Base-by-base conservation (phyloP, 202 grass and related monocot species). In the Miscanthus sacchariflorus region DNA sequence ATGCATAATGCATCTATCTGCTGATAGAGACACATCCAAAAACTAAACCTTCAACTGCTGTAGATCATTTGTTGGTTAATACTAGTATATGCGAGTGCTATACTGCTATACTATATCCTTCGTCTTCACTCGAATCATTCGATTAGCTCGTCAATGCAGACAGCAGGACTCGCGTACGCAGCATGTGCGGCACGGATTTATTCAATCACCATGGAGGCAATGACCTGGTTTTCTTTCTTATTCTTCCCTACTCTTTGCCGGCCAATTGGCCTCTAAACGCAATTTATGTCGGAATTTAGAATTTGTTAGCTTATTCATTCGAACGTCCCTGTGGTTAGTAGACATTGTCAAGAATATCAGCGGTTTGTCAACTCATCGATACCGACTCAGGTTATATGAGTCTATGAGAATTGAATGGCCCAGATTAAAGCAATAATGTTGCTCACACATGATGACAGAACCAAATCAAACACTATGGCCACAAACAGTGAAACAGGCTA, bases 111-210 rank as follows among this genome's bases (percentile, higher is more conserved):
- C 2, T 13, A 45, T 69, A 39, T 49, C 27, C 19, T 70, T 49
- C 11, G 27, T 38, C 66, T 70, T 3, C 66, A 77, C 39, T 56
- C 61, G 76, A 44, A 90, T 87, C 28, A 30, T 30, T 30, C 28
- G 44, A 87, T 84, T 84, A 83, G 36, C 2, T 84, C 67, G 89
- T 84, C 85, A 70, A 80, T 70, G 69, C 74, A 19, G 70, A 81
- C 70, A 81, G 40, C 85, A 81, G 71, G 90, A 85, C 85, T 85
- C 71, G 71, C 81, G 76, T 66, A 85, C 33, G 5, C 1, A 23
- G 64, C 90, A 91, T 91, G 86, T 91, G 90, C 61, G 18, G 9
- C 23, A 14, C n/a, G 39, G 49, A 65, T 69, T 88, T 30, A 84
- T 77, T 68, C 59, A 79, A 81, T 68, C 45, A 24, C 54, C 68